phyloP scores from a whole-genome alignment of 495 filamentous ascomycete species.

The Aspergillus egyptiacus region DNA sequence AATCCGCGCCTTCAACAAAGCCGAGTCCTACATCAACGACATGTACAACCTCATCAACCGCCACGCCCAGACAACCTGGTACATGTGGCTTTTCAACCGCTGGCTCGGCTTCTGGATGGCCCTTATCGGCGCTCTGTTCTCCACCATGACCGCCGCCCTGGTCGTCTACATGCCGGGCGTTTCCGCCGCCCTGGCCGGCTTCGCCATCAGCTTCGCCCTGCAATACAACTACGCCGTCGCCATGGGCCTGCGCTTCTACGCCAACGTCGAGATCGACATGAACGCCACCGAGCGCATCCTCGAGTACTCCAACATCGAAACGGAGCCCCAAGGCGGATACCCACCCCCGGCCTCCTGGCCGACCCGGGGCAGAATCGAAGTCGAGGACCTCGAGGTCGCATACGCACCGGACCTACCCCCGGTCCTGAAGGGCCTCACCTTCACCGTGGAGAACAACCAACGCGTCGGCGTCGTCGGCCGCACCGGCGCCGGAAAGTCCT shows the following conservation, averaged over 20 bases:
- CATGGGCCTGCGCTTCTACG: constrained; percentile 43
- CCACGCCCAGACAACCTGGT: constrained; percentile 52
- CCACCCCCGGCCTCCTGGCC: constrained; percentile 76
- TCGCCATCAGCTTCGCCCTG: constrained; percentile 59
- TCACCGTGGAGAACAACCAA: constrained; percentile 65
- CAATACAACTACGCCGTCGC: constrained; percentile 48
- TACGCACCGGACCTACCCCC: constrained; percentile 74
- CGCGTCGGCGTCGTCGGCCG: constrained; percentile 78
- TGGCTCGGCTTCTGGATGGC: constrained; percentile 72
- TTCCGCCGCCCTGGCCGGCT: constrained; percentile 72
- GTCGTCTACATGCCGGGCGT: constrained; percentile 59
- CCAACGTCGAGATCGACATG: constrained; percentile 68
- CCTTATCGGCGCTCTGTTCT: constrained; percentile 64
- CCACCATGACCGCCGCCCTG: constrained; percentile 55
- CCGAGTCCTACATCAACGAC: constrained; percentile 51
- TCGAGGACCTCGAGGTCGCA: constrained; percentile 63
- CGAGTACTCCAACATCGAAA: constrained; percentile 69
- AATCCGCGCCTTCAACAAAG: constrained; percentile 66
- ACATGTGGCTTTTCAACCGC: constrained; percentile 64
- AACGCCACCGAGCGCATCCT: constrained; percentile 78
- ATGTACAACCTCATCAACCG: constrained; percentile 61
- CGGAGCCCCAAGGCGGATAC: constrained; percentile 53
- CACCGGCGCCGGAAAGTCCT: constrained; percentile 84
- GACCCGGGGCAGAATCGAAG: constrained; percentile 65
- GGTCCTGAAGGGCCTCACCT: constrained; percentile 68